Evolutionary conservation across 2,329 filamentous ascomycete genomes (phyloP), one percentile per base, ranked within the genome.

Genomic region (Akanthomyces uredinophilus): DNA sequence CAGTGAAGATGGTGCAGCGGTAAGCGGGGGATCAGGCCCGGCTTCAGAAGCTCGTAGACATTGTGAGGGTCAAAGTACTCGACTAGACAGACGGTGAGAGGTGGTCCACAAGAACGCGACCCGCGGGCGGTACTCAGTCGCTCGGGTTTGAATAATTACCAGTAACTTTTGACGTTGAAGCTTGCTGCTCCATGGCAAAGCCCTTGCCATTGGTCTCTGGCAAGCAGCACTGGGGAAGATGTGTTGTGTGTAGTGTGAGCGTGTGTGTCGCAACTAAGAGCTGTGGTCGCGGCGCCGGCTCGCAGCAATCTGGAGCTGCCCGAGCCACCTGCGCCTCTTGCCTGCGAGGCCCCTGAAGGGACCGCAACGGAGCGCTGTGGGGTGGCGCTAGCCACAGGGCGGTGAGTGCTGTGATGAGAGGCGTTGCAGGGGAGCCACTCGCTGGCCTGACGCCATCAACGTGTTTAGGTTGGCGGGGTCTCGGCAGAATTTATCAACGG

Each of bases 1-100:
- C 95, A 99, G 72, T 98, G 92, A 51, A 99, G 86, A 70, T 98
- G 96, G 66, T 88, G 89, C 43, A 99, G 82, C 39, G 95, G 95
- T 0, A 98, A 82, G 60, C 91, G 89, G 47, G 89, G 82, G 46
- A 90, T 81, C 63, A 99, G 81, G 63, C 93, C 87, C 3, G 91
- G 86, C 13, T 89, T 88, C 49, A 98, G 80, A 58, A 94, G 83
- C 63, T 91, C 87, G 77, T 94, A 98, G 66, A 98, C 84, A 70
- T 90, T 88, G 72, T 91, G 90, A 59, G 95, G 94, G 78, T 99
- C 95, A 78, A 90, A 92, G 78, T 96, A 99, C 81, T 98, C 93
- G 79, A 97, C 92, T 96, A 70, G 44, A 57, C 46, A 70, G 41
- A 57, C 50, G 52, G 64, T 53, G 49, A 60, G 56, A 58, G 59